Evolutionary conservation across 2,329 filamentous ascomycete genomes (phyloP).

Genomic region (Colletotrichum musicola): DNA sequence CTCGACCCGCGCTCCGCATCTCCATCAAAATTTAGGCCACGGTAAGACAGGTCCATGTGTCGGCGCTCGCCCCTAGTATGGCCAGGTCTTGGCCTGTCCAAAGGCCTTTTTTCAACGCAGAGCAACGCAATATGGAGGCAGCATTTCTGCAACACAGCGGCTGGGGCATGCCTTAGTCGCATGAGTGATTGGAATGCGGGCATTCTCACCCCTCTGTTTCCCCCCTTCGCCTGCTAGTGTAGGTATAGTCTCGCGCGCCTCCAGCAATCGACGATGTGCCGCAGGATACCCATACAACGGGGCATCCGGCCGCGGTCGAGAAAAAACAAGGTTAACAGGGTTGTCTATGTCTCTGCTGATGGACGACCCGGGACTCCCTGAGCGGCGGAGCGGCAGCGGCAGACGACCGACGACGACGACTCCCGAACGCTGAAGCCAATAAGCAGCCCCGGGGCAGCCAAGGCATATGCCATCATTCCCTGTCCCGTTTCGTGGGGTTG

Average conservation of each 20-base stretch:
- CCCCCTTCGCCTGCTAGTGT: conserved; percentile 27
- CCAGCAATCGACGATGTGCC: conserved; percentile 32
- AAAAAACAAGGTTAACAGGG: conserved; percentile 20
- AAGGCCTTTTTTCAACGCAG: conserved; percentile 11
- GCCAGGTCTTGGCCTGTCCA: conserved; percentile 7
- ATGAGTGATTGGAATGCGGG: conserved; percentile 38
- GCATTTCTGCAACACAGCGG: conserved; percentile 33
- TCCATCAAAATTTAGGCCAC: conserved; percentile 8
- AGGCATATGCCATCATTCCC: conserved; percentile 30
- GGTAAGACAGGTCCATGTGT: conserved; percentile 31
- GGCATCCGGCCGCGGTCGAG: neutral
- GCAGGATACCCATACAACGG: conserved; percentile 21
- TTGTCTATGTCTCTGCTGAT: neutral
- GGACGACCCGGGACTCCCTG: conserved; percentile 1
- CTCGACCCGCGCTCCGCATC: conserved; percentile 8
- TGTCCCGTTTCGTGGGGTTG: conserved; percentile 32
- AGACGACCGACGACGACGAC: conserved; percentile 13
- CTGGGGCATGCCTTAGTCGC: conserved; percentile 35
- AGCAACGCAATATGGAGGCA: conserved; percentile 36
- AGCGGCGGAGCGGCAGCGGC: conserved; percentile 22
- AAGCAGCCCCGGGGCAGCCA: conserved; percentile 18
- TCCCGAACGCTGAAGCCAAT: conserved; percentile 21
- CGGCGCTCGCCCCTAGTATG: conserved; percentile 15
- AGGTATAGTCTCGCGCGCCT: conserved; percentile 16
- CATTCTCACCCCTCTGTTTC: conserved; percentile 27